A percentile compares a stretch with the other conserved stretches of the same genome.
Evolutionary conservation across 2,329 filamentous ascomycete species (phyloP).

Genomic region (Trichoderma citrinoviride): DNA sequence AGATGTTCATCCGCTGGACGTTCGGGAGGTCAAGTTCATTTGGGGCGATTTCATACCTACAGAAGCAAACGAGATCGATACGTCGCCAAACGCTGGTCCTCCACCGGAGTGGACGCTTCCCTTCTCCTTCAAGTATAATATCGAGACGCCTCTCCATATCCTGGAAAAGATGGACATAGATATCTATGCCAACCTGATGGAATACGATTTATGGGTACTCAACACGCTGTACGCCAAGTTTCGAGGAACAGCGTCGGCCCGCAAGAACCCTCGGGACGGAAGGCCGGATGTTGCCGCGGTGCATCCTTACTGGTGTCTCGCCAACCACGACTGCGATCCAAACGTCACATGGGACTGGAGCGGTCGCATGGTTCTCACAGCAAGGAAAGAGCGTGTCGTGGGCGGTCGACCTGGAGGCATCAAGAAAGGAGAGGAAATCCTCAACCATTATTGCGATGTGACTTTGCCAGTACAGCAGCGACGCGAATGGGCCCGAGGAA

Average conservation of each 20-base stretch:
- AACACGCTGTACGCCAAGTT: constrained; percentile 94
- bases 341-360: constrained; percentile 96
- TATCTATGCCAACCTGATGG: constrained; percentile 58
- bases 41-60: constrained; percentile 65
- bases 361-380: constrained; percentile 69
- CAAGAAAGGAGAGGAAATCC: constrained; percentile 74
- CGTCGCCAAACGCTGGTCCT: constrained; percentile 53
- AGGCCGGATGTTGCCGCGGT: constrained; percentile 90
- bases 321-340: constrained; percentile 94
- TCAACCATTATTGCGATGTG: constrained; percentile 94
- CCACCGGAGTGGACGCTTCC: constrained; percentile 66
- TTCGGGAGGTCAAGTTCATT: constrained; percentile 63
- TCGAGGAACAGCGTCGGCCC: constrained; percentile 84
- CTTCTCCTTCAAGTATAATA: constrained; percentile 74
- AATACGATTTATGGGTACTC: constrained; percentile 76
- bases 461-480: constrained; percentile 72
- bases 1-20: constrained; percentile 60
- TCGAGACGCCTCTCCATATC: constrained; percentile 71
- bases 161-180: constrained; percentile 84
- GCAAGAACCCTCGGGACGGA: constrained; percentile 72
- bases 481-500: constrained; percentile 84
- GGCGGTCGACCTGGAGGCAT: constrained; percentile 59
- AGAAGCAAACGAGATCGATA: constrained; percentile 51
- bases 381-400: constrained; percentile 56
- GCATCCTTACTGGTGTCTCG: constrained; percentile 92